phyloP scores from a whole-genome alignment of 371 early-diverging fungal genomes.

The Mortierella sp. region DNA sequence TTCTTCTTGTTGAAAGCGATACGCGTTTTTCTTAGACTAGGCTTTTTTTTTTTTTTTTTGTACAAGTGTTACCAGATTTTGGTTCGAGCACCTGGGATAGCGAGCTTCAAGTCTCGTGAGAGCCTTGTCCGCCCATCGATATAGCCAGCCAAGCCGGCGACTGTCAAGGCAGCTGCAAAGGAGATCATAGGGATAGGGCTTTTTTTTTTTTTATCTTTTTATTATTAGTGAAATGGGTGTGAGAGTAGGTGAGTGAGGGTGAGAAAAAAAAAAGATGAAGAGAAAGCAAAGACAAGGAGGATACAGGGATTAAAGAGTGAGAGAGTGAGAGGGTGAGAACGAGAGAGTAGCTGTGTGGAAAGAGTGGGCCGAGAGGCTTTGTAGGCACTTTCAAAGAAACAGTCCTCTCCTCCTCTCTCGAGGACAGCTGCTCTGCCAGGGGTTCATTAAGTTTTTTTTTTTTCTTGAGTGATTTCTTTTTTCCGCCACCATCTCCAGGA shows the following conservation, averaged over 20 bases:
- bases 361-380: background rate
- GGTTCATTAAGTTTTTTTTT: too few species aligned
- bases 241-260: background rate
- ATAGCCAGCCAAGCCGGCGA: slow-evolving; percentile 15
- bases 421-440: too few species aligned
- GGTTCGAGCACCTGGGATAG: slow-evolving; percentile 12
- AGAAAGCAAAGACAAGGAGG: background rate
- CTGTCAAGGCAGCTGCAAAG: slow-evolving; percentile 11
- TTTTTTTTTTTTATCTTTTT: too few species aligned
- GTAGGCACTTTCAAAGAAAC: too few species aligned
- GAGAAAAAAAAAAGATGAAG: too few species aligned
- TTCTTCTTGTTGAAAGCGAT: too few species aligned
- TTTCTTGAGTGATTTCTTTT: too few species aligned
- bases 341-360: background rate
- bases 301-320: background rate
- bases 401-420: too few species aligned
- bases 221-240: background rate
- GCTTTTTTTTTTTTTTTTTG: too few species aligned
- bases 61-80: slow-evolving; percentile 7
- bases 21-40: too few species aligned
- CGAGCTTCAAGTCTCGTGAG: slow-evolving; percentile 19
- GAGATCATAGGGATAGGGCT: slow-evolving; percentile 19
- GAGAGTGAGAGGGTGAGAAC: background rate
- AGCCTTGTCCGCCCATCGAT: slow-evolving; percentile 22
- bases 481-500: too few species aligned